Conservation (phyloP, 768 basidiomycete species). For the Kwoniella newhampshirensis region DNA sequence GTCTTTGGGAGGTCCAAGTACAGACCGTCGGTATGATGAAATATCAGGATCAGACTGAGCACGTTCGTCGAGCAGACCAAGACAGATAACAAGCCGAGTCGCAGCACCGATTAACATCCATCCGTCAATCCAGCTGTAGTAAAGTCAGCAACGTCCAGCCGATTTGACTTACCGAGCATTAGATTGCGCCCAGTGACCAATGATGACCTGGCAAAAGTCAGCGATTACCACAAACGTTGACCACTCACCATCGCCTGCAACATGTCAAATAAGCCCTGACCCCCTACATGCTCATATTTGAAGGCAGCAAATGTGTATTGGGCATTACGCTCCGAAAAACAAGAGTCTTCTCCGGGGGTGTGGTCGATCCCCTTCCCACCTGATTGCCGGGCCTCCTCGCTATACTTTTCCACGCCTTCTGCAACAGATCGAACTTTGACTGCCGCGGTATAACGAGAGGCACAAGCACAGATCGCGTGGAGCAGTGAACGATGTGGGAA, state of each 20-base stretch:
- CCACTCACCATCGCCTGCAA: constrained; percentile 34
- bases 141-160: no score
- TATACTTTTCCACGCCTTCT: constrained; percentile 18
- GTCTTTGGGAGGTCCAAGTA: constrained; percentile 26
- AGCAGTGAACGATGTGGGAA: constrained; percentile 70
- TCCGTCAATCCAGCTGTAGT: constrained; percentile 47
- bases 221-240: not conserved
- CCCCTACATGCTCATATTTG: constrained; percentile 15
- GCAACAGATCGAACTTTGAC: constrained; percentile 25
- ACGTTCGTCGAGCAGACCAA: constrained; percentile 31
- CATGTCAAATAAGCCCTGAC: constrained; percentile 31
- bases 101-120: constrained; percentile 30
- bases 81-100: constrained; percentile 26
- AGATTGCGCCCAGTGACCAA: constrained; percentile 20
- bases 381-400: constrained; percentile 10
- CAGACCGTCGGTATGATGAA: constrained; percentile 14
- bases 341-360: constrained; percentile 22
- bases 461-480: constrained; percentile 79
- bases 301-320: constrained; percentile 31
- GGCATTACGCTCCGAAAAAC: constrained; percentile 42
- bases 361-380: constrained; percentile 14
- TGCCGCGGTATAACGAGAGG: constrained; percentile 70
- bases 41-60: constrained; percentile 7
- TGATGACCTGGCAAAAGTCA: constrained; percentile 16
- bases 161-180: constrained; percentile 2